Conservation (phyloP, 129 eudicot genomes). For the Chrysanthemum lavandulifolium region DNA sequence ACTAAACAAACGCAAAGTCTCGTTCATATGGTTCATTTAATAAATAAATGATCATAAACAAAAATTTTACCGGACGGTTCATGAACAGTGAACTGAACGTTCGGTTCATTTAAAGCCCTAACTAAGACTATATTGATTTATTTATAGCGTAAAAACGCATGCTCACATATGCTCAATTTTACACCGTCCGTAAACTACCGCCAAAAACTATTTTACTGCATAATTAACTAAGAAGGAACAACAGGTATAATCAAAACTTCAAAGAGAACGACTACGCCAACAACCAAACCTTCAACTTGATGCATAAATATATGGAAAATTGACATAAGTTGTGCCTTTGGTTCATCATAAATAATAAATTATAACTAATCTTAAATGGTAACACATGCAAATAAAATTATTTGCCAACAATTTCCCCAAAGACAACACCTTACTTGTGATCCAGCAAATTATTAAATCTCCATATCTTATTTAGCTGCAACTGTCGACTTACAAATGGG, state of each 20-base stretch:
- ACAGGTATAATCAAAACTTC: background rate
- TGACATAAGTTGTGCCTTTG: slow-evolving; percentile 24
- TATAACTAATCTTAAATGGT: slow-evolving; percentile 23
- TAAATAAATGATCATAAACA: no score
- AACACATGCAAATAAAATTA: slow-evolving; percentile 22
- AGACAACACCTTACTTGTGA: slow-evolving; percentile 19
- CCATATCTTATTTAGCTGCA: slow-evolving; percentile 16
- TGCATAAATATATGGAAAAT: slow-evolving; percentile 23
- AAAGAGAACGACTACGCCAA: background rate
- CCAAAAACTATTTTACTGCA: background rate
- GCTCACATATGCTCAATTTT: no score
- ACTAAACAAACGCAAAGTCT: no score
- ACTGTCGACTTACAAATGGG: slow-evolving; percentile 89
- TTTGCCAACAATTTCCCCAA: slow-evolving; percentile 22
- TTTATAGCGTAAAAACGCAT: no score
- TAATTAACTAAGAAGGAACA: background rate
- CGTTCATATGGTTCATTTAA: no score
- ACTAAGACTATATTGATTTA: no score
- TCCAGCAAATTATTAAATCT: slow-evolving; percentile 6
- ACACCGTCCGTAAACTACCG: no score
- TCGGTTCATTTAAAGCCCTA: no score
- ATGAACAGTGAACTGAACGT: no score
- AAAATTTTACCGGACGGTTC: no score
- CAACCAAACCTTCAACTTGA: slow-evolving; percentile 18
- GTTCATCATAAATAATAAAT: slow-evolving; percentile 18